A percentile compares a stretch with the other conserved stretches of the same genome.
These are phyloP conservation scores for Teratosphaeria nubilosa DNA, from an alignment of 2,329 filamentous ascomycete genomes.

Conservation along the genomic window DNA sequence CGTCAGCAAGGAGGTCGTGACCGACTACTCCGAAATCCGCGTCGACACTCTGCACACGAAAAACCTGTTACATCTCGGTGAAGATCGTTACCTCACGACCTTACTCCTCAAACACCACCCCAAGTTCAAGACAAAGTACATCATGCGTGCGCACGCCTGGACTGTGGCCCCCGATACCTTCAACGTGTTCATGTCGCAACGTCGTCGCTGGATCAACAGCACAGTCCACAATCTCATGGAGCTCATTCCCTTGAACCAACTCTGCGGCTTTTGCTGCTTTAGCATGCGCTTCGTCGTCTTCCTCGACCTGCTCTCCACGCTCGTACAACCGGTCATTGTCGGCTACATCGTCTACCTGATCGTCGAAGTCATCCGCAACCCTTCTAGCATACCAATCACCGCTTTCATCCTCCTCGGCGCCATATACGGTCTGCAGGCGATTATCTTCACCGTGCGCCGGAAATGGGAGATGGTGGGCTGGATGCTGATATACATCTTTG, in stretches of 20 bases:
- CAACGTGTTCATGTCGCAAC: constrained; percentile 90
- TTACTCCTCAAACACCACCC: constrained; percentile 83
- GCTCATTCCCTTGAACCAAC: constrained; percentile 81
- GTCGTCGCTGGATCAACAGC: constrained; percentile 99
- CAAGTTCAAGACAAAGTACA: constrained; percentile 98
- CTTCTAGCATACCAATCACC: constrained; percentile 63
- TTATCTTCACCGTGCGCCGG: constrained; percentile 91
- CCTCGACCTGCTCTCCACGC: constrained; percentile 79
- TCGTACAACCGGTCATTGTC: constrained; percentile 84
- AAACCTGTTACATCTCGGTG: constrained; percentile 90
- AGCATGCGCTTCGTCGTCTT: constrained; percentile 98
- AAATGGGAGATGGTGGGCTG: constrained; percentile 99
- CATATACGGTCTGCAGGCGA: constrained; percentile 93
- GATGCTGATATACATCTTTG: constrained; percentile 93
- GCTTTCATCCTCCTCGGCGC: constrained; percentile 84
- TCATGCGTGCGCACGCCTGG: constrained; percentile 85
- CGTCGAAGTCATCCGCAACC: constrained; percentile 54
- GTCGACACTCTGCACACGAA: constrained; percentile 99
- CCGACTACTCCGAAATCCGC: constrained; percentile 81
- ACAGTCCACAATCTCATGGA: constrained; percentile 97
- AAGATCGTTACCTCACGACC: constrained; percentile 95
- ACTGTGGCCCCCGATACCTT: constrained; percentile 94
- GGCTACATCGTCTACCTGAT: constrained; percentile 87
- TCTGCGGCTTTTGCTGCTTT: constrained; percentile 99
- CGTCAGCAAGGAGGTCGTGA: constrained; percentile 83